Conservation (phyloP, 805 yeast genomes). For the Spathaspora sp. region DNA sequence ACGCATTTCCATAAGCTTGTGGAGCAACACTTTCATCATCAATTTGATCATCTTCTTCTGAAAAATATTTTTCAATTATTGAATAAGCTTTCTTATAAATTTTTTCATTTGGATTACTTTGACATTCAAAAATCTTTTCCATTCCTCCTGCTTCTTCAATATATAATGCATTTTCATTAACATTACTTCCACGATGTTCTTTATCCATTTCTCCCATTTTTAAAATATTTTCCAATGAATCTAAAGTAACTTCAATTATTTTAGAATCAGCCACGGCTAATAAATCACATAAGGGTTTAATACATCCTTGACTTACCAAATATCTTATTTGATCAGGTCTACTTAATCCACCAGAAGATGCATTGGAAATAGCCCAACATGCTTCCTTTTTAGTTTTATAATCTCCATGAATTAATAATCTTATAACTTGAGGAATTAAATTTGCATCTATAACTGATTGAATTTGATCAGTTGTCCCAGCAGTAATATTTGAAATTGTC, state of each 20-base stretch:
- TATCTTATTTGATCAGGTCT: constrained; percentile 93
- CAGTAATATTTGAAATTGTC: constrained; percentile 97
- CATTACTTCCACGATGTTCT: constrained; percentile 63
- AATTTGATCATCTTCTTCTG: constrained; percentile 73
- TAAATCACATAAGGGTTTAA: constrained; percentile 94
- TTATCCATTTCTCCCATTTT: constrained; percentile 92
- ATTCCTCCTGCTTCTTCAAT: constrained; percentile 98
- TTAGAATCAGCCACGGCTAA: constrained; percentile 84
- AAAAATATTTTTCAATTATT: constrained; percentile 88
- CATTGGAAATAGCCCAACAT: constrained; percentile 98
- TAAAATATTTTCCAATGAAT: constrained; percentile 89
- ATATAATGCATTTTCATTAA: constrained; percentile 84
- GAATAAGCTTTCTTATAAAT: constrained; percentile 87
- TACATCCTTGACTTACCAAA: constrained; percentile 91
- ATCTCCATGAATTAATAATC: constrained; percentile 76
- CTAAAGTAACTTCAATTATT: constrained; percentile 91
- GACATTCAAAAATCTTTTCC: constrained; percentile 93
- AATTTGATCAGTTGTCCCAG: constrained; percentile 92
- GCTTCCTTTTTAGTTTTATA: constrained; percentile 98
- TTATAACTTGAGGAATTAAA: constrained; percentile 85
- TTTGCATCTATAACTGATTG: constrained; percentile 96
- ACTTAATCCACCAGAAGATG: constrained; percentile 90
- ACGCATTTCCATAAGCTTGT: constrained; percentile 74
- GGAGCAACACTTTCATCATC: constrained; percentile 73
- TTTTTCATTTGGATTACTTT: constrained; percentile 85